Evolutionary conservation across 495 filamentous ascomycete species (phyloP), one percentile per base, ranked within the genome.

Genomic region (Aspergillus baeticus): DNA sequence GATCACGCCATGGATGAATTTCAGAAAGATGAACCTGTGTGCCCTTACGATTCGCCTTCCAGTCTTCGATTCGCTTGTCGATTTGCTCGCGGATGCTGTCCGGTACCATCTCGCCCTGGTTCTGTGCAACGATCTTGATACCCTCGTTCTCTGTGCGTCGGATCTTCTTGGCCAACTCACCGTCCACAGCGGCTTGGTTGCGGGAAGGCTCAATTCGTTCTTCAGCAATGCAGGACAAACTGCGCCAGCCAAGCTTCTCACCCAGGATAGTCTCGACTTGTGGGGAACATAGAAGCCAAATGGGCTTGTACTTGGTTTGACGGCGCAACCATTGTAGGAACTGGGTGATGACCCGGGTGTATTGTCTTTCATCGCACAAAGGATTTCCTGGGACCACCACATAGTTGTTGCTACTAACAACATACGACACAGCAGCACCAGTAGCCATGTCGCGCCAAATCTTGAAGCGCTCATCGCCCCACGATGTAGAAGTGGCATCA

Each of bases 401-500:
- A 60, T 86, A 90, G 57, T 85, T 85, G 59, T 79, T 84, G 68
- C 83, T 81, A 61, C 86, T 83, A 20, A 85, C 82, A 2, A 91
- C 86, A 57, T 87, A 96, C 14, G 89, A 84, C 37, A 92, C 78
- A 0, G 90, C 90, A 6, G 90, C 90, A 41, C 90, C 91, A 1
- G 89, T 93, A 5, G 69, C 67, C 38, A 79, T 73, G 60, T 94
- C 87, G 5, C 90, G 87, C 87, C 87, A 96, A 58, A 94, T 84
- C 63, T 86, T 82, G 65, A 87, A 92, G 13, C 89, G 84, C 6
- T 89, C 85, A 67, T 96, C 91, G 17, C 89, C 81, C 87, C 89
- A 96, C 1, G 89, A 90, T 0, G 90, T 96, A 58, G 92, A 91
- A 13, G 90, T 88, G 14, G 90, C 89, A 66, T 94, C 90, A 45